Conservation (phyloP, 768 basidiomycete genomes). For the Leccinum variicolor region DNA sequence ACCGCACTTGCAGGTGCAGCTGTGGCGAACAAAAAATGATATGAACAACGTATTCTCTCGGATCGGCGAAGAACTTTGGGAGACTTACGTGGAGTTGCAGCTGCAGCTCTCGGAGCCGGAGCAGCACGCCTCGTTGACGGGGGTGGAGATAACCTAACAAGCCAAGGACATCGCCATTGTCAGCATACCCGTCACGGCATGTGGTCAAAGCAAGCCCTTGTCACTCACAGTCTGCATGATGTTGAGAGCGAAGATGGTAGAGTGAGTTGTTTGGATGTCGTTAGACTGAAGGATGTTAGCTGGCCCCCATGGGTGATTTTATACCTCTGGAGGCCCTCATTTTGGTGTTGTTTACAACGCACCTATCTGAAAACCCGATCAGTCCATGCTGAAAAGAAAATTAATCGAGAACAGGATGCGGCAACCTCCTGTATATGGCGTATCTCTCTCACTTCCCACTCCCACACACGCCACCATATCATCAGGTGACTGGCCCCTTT, state of each 20-base stretch:
- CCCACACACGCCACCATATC: background rate
- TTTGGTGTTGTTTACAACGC: constrained; percentile 2
- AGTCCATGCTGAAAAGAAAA: background rate
- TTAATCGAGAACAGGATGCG: background rate
- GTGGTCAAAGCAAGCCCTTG: background rate
- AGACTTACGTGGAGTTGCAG: constrained; percentile 12
- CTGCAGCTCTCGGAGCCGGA: constrained; percentile 2
- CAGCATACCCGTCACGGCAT: background rate
- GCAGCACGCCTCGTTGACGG: constrained; percentile 21
- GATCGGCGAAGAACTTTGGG: background rate
- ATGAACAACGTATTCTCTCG: background rate
- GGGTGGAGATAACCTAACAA: constrained; percentile 7
- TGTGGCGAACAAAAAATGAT: background rate
- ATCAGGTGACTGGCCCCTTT: background rate
- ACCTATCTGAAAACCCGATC: background rate
- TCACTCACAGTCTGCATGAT: constrained; percentile 21
- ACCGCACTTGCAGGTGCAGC: constrained; percentile 18
- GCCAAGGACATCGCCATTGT: background rate
- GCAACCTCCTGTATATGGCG: background rate
- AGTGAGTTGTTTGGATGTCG: background rate
- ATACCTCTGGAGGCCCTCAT: constrained; percentile 4
- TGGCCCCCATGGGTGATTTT: background rate
- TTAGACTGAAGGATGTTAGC: background rate
- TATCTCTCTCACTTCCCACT: background rate
- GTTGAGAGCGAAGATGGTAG: background rate